Evolutionary conservation across 139 green algal genomes (phyloP).

Genomic region (Haematococcus lacustris): DNA sequence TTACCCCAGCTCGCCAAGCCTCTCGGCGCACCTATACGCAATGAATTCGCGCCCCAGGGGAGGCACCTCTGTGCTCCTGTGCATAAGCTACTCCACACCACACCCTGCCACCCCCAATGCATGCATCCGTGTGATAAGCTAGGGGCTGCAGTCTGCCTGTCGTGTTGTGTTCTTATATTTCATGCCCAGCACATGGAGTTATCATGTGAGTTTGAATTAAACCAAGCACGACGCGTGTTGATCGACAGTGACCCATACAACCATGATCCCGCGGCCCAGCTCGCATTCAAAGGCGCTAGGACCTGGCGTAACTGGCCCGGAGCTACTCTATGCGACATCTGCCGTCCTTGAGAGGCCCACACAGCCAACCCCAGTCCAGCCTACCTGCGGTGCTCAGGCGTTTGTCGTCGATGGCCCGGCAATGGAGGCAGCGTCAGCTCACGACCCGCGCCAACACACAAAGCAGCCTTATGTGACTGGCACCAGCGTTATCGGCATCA

Average conservation of each 20-base stretch:
- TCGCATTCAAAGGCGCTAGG: constrained; percentile 10
- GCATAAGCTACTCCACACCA: no score
- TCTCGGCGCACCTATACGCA: constrained; percentile 17
- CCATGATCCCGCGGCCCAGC: constrained; percentile 21
- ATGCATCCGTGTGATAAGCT: no score
- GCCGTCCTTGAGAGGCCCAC: constrained; percentile 30
- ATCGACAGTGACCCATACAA: no score
- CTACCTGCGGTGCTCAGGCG: constrained; percentile 48
- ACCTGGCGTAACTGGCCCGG: constrained; percentile 63
- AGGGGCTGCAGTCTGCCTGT: no score
- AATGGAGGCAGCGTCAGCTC: constrained; percentile 6
- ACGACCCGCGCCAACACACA: constrained; percentile 31
- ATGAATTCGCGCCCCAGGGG: constrained; percentile 5
- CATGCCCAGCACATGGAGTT: no score
- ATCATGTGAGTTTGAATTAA: no score
- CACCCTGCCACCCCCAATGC: no score
- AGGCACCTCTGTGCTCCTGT: constrained; percentile 1
- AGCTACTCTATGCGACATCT: constrained; percentile 48
- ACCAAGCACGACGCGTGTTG: no score
- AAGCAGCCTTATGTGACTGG: constrained; percentile 94
- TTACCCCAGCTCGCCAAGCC: no score
- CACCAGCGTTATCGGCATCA: constrained; percentile 88
- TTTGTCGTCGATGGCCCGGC: constrained; percentile 64
- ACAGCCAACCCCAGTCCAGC: constrained; percentile 27
- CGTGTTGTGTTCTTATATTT: no score